phyloP scores from a whole-genome alignment of 2,329 filamentous ascomycete genomes.

The Monosporascus sp. region DNA sequence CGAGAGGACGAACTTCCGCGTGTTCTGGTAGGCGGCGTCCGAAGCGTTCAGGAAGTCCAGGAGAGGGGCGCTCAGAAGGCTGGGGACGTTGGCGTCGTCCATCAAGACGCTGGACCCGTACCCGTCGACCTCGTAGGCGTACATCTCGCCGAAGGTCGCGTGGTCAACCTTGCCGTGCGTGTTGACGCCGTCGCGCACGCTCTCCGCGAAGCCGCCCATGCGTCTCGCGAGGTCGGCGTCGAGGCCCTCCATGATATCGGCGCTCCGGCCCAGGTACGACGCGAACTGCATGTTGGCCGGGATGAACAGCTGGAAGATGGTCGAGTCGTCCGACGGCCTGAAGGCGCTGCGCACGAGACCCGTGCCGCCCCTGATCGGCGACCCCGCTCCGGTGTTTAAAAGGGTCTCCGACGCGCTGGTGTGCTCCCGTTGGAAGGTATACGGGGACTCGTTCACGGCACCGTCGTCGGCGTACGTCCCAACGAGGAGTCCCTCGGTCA shows the following conservation, averaged over 20 bases:
- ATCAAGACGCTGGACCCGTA: conserved; percentile 55
- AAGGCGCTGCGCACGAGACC: conserved; percentile 73
- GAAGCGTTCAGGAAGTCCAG: conserved; percentile 39
- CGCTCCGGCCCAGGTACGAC: conserved; percentile 41
- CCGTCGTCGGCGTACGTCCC: conserved; percentile 59
- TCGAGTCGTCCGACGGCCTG: conserved; percentile 73
- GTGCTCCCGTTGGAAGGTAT: conserved; percentile 66
- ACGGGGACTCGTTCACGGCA: conserved; percentile 48
- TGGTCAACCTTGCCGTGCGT: conserved; percentile 62
- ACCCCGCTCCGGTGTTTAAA: conserved; percentile 61
- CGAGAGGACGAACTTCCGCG: conserved; percentile 67
- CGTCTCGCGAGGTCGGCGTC: conserved; percentile 29
- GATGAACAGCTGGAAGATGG: conserved; percentile 72
- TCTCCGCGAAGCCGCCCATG: conserved; percentile 49
- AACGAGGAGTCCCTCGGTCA: conserved; percentile 45
- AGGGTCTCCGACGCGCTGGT: conserved; percentile 68
- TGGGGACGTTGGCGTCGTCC: conserved; percentile 59
- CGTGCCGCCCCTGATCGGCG: conserved; percentile 63
- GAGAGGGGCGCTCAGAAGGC: conserved; percentile 50
- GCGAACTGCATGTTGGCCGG: conserved; percentile 71
- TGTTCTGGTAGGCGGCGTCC: conserved; percentile 66
- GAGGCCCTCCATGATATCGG: conserved; percentile 28
- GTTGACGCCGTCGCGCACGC: conserved; percentile 60
- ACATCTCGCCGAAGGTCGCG: conserved; percentile 56
- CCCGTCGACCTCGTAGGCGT: conserved; percentile 63